Percentiles rank a stretch among this genome's conserved stretches.
Evolutionary conservation across 805 yeast genomes (phyloP).

Genomic region (Myxozyma lipomycoides): DNA sequence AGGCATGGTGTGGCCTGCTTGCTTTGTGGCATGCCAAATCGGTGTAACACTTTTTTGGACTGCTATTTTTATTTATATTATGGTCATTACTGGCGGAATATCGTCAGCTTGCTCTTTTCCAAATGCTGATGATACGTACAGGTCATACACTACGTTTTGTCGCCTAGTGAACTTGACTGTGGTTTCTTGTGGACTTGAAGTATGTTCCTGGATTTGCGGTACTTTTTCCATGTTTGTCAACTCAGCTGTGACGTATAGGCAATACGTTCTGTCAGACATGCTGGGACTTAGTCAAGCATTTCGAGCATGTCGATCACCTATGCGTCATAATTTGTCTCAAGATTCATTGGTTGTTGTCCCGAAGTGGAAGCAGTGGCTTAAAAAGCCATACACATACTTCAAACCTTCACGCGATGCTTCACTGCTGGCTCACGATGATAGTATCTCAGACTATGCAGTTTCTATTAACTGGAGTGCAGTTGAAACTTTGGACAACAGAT

Average conservation of each 20-base stretch:
- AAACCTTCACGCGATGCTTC: neutral
- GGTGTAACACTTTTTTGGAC: constrained; percentile 13
- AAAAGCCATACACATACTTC: neutral
- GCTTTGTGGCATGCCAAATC: constrained; percentile 12
- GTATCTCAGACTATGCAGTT: too few species aligned
- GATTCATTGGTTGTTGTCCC: neutral
- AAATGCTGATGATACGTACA: constrained; percentile 6
- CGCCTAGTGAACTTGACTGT: constrained; percentile 17
- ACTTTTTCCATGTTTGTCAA: constrained; percentile 19
- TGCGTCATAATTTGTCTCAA: neutral
- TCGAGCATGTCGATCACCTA: neutral
- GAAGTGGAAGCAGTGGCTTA: neutral
- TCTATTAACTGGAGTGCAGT: too few species aligned
- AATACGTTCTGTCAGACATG: constrained; percentile 7
- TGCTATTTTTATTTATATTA: constrained; percentile 18
- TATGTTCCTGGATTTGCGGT: constrained; percentile 19
- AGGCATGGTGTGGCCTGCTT: constrained; percentile 10
- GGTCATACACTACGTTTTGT: constrained; percentile 13
- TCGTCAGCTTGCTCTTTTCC: constrained; percentile 20
- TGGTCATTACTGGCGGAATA: constrained; percentile 20
- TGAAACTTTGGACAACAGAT: too few species aligned
- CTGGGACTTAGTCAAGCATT: neutral
- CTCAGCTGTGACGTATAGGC: constrained; percentile 19
- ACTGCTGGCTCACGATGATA: neutral
- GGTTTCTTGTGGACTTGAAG: constrained; percentile 17